Conservation (phyloP, 805 yeast species). For the Myxozyma monticola region DNA sequence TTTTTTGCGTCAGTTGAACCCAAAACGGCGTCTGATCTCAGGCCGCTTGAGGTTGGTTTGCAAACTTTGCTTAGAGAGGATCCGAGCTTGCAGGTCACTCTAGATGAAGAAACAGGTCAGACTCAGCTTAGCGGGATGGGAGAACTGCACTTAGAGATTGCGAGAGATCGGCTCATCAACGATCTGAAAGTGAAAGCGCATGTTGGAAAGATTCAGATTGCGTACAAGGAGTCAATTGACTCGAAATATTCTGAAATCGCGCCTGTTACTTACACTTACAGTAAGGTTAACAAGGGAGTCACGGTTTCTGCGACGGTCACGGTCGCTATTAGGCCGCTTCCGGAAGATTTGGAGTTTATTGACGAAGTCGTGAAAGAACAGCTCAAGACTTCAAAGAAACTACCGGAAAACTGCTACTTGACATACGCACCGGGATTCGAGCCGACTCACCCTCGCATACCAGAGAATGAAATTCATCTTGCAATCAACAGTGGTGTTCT, state of each 20-base stretch:
- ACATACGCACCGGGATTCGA: conserved; percentile 6
- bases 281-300: conserved; percentile 32
- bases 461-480: conserved; percentile 35
- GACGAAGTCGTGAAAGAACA: conserved; percentile 48
- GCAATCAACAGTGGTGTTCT: conserved; percentile 38
- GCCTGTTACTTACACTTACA: conserved; percentile 33
- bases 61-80: conserved; percentile 75
- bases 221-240: conserved; percentile 73
- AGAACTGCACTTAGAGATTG: conserved; percentile 89
- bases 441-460: conserved; percentile 34
- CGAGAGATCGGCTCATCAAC: conserved; percentile 71
- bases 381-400: background rate
- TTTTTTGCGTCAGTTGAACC: conserved; percentile 87
- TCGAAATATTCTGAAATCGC: conserved; percentile 12
- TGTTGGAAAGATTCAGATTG: conserved; percentile 81
- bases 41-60: conserved; percentile 71
- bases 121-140: conserved; percentile 95
- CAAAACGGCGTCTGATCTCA: conserved; percentile 72
- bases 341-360: conserved; percentile 37
- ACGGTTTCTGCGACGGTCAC: conserved; percentile 37
- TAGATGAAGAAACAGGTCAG: conserved; percentile 84
- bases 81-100: conserved; percentile 73
- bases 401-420: conserved; percentile 27
- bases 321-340: conserved; percentile 35
- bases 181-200: conserved; percentile 82